Evolutionary conservation across 2,329 filamentous ascomycete genomes (phyloP).

Genomic region (Cryphonectria parasitica): DNA sequence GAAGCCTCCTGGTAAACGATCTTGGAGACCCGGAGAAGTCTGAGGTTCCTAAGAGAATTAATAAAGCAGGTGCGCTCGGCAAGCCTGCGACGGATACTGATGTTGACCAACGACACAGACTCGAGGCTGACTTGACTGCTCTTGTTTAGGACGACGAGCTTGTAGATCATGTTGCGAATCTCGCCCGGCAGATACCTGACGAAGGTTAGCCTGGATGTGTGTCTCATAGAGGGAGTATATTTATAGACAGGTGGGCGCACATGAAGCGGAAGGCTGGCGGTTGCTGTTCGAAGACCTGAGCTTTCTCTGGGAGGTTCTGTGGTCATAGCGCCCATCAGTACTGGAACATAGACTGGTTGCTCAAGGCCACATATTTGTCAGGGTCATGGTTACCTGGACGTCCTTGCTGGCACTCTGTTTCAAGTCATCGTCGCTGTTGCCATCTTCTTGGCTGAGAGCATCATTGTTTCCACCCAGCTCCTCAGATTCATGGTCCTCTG

Average conservation of each 20-base stretch:
- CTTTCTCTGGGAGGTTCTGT: background rate
- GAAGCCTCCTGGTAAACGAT: background rate
- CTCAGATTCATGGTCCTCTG: background rate
- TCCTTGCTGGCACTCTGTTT: background rate
- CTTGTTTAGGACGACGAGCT: background rate
- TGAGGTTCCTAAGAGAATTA: background rate
- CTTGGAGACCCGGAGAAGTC: conserved; percentile 6
- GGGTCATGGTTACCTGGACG: background rate
- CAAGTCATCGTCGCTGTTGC: background rate
- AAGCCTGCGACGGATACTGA: background rate
- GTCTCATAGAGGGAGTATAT: background rate
- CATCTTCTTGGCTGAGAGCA: background rate
- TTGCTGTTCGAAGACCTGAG: background rate
- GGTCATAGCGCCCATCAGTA: background rate
- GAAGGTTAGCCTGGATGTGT: background rate
- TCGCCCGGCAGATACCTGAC: background rate
- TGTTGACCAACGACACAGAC: background rate
- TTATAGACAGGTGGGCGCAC: background rate
- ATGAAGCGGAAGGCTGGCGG: conserved; percentile 6
- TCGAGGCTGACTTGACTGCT: background rate
- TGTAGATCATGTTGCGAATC: conserved; percentile 5
- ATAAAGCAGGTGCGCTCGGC: too few species aligned
- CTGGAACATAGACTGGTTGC: background rate
- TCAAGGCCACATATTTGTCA: background rate
- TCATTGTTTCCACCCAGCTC: background rate